Evolutionary conservation across 352 stramenopile species (phyloP).

Genomic region (Aphanomyces astaci): DNA sequence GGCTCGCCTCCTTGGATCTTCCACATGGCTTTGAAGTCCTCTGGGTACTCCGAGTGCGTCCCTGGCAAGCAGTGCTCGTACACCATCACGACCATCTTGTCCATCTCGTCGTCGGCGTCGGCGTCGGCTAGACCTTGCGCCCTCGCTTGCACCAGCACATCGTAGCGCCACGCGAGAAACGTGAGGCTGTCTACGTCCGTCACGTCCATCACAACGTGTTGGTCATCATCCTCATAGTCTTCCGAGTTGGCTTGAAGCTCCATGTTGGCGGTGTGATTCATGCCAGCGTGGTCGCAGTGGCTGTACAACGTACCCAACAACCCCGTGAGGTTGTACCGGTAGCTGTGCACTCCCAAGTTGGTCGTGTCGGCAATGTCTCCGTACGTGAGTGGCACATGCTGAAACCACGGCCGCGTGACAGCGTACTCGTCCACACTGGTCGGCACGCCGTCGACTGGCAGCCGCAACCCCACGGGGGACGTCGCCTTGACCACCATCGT

Average conservation of each 20-base stretch:
- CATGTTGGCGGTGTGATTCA: no score
- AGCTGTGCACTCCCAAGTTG: slow-evolving; percentile 62
- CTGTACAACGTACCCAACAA: neutral
- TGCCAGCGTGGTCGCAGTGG: neutral
- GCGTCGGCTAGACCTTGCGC: neutral
- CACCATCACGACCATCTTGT: slow-evolving; percentile 1
- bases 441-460: slow-evolving; percentile 37
- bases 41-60: neutral
- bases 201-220: neutral
- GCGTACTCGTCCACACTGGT: slow-evolving; percentile 40
- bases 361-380: slow-evolving; percentile 55
- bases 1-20: neutral
- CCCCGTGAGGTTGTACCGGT: slow-evolving; percentile 42
- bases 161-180: neutral
- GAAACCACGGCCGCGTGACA: slow-evolving; percentile 52
- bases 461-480: slow-evolving; percentile 32
- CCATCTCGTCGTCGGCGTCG: neutral
- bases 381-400: slow-evolving; percentile 40
- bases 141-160: neutral
- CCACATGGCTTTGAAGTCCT: slow-evolving; percentile 6
- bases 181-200: neutral
- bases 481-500: neutral
- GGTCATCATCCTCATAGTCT: neutral
- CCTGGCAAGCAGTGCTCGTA: neutral
- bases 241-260: neutral